Percentiles rank a stretch among this genome's conserved stretches.
These are phyloP conservation scores for Apiospora hydei DNA, from an alignment of 2,329 filamentous ascomycete genomes.

Conservation along the genomic window DNA sequence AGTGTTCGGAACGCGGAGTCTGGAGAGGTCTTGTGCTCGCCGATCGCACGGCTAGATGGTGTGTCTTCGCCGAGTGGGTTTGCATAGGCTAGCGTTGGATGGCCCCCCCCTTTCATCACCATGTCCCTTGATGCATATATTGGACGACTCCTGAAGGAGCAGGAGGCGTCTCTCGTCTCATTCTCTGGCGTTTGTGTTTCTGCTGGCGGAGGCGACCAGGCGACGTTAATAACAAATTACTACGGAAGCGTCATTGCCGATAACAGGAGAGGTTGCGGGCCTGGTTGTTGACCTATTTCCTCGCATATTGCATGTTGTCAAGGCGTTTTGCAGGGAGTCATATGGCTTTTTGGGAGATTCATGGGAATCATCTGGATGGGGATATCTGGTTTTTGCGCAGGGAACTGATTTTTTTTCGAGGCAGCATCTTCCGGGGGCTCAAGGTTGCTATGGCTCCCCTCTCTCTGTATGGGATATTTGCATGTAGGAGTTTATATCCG, in stretches of 20 bases:
- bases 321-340: conserved; percentile 17
- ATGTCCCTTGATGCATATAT: background rate
- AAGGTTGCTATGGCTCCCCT: background rate
- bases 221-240: conserved; percentile 5
- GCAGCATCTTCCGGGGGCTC: conserved; percentile 12
- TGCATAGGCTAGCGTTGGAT: conserved; percentile 50
- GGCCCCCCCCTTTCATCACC: background rate
- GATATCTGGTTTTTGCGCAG: conserved; percentile 9
- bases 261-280: background rate
- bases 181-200: conserved; percentile 2
- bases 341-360: background rate
- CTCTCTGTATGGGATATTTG: conserved; percentile 14
- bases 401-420: conserved; percentile 17
- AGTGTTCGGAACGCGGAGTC: conserved; percentile 81
- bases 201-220: conserved; percentile 2
- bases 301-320: conserved; percentile 14
- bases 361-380: conserved; percentile 17
- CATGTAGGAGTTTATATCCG: conserved; percentile 16
- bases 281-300: background rate
- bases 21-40: conserved; percentile 86
- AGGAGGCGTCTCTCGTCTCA: background rate
- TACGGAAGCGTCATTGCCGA: background rate
- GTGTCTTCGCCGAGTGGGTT: conserved; percentile 90
- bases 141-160: background rate
- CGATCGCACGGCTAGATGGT: conserved; percentile 85